Base-by-base conservation (phyloP, 352 stramenopile species). In the Pythium guiyangense region DNA sequence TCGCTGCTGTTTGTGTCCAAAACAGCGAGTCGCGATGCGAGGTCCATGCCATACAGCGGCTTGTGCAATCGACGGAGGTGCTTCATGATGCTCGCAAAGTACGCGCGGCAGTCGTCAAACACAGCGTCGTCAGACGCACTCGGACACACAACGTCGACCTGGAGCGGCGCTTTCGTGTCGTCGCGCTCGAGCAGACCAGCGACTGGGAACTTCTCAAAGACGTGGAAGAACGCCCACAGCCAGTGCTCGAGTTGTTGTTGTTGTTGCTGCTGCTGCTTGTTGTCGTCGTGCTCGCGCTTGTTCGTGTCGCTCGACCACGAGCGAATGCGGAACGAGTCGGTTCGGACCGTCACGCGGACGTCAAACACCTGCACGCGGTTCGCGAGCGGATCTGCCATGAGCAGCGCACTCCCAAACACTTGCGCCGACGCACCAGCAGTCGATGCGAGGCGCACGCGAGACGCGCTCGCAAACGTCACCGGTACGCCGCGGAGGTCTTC, bases 161-260 rank as follows among this genome's bases (percentile, higher is more conserved):
- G 60, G 34, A 80, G 47, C 11, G 61, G 59, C 39, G 29, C 34
- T 17, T 4, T 20, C 14, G 11, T 60, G 26, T 68, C 27, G 34
- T 37, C 6, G 12, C 18, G n/a, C 2, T 14, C 40, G 31, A 63
- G 48, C 50, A 63, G 47, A 5, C 57, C 73, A 11, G 68, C 57
- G 6, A 78, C 68, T 1, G 77, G 72, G 31, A 86, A 86, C 31
- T 86, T 86, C 50, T 86, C 75, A 54, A 71, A 84, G 6, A 79
- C 46, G 37, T 84, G 75, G 47, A 73, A 84, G 18, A 63, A 78
- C 51, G 26, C 62, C 55, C 64, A 58, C 57, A 65, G 71, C 29
- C 62, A 65, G 46, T 71, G 60, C 57, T 35, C 62, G 22, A n/a
- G n/a, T n/a, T n/a, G n/a, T n/a, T n/a, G n/a, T n/a, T n/a, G n/a